These are phyloP conservation scores for Aschersonia sp. DNA, from an alignment of 2,329 filamentous ascomycete species.

Conservation along the genomic window DNA sequence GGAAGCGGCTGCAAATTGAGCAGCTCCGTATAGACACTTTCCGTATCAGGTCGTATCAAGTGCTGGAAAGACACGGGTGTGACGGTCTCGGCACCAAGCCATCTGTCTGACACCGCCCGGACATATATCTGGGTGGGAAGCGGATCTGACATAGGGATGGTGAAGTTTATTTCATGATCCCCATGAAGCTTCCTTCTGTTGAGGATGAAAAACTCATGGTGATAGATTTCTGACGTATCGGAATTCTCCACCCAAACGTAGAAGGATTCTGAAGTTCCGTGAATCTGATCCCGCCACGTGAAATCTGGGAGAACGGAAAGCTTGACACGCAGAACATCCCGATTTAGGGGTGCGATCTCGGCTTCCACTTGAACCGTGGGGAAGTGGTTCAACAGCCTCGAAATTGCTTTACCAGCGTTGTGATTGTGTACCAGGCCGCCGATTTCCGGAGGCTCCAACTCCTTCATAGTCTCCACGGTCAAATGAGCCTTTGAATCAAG, in stretches of 20 bases:
- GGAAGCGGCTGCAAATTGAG: slow-evolving; percentile 83
- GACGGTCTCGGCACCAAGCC: slow-evolving; percentile 93
- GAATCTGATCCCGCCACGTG: slow-evolving; percentile 82
- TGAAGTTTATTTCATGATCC: slow-evolving; percentile 96
- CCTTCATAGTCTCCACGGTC: slow-evolving; percentile 70
- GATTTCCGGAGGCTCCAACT: slow-evolving; percentile 88
- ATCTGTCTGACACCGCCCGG: slow-evolving; percentile 83
- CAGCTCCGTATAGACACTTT: slow-evolving; percentile 92
- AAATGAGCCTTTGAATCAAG: slow-evolving; percentile 66
- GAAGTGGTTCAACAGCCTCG: slow-evolving; percentile 75
- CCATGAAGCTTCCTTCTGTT: slow-evolving; percentile 81
- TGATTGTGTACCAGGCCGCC: slow-evolving; percentile 84
- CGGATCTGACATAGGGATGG: slow-evolving; percentile 86
- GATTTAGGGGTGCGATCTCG: slow-evolving; percentile 88
- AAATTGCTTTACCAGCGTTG: slow-evolving; percentile 68
- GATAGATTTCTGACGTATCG: slow-evolving; percentile 92
- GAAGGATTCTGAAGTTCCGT: slow-evolving; percentile 90
- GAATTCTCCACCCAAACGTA: slow-evolving; percentile 99
- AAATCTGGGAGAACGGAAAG: slow-evolving; percentile 82
- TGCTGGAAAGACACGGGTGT: slow-evolving; percentile 95
- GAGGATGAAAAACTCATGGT: slow-evolving; percentile 93
- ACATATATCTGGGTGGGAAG: slow-evolving; percentile 94
- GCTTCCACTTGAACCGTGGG: slow-evolving; percentile 82
- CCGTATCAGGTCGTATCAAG: slow-evolving; percentile 89
- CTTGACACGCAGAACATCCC: slow-evolving; percentile 85